Conservation (phyloP, 768 basidiomycete species). For the Tylopilus plumbeoviolaceoides region DNA sequence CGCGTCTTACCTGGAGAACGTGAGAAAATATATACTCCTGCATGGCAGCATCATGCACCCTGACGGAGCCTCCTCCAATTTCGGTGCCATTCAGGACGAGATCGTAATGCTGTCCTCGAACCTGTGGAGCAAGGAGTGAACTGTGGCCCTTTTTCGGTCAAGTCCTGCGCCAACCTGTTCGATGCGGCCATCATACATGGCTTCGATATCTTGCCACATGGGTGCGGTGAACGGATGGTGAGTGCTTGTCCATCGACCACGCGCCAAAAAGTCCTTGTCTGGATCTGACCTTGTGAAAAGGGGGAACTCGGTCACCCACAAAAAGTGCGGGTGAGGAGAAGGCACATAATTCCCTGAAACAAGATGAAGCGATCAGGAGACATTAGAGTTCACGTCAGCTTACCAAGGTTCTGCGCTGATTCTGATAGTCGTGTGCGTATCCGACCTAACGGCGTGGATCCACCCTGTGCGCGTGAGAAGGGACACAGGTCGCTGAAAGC, state of each 20-base stretch:
- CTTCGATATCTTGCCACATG: slow-evolving; percentile 82
- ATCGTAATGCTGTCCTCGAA: slow-evolving; percentile 95
- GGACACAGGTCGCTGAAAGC: slow-evolving; percentile 1
- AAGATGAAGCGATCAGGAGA: slow-evolving; percentile 6
- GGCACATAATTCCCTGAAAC: slow-evolving; percentile 53
- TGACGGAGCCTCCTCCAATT: slow-evolving; percentile 91
- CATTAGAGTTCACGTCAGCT: slow-evolving; percentile 14
- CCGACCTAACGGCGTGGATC: slow-evolving; percentile 78
- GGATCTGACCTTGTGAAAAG: slow-evolving; percentile 82
- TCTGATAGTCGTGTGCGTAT: slow-evolving; percentile 64
- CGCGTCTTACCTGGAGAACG: slow-evolving; percentile 63
- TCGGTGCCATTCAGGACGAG: slow-evolving; percentile 91
- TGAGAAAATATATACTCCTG: slow-evolving; percentile 78
- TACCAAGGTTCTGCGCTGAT: slow-evolving; percentile 61
- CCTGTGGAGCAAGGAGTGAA: slow-evolving; percentile 38
- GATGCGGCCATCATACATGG: slow-evolving; percentile 67
- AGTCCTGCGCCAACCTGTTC: slow-evolving; percentile 41
- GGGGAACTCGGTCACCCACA: slow-evolving; percentile 96
- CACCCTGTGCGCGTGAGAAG: slow-evolving; percentile 55
- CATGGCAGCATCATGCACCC: slow-evolving; percentile 84
- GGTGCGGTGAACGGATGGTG: slow-evolving; percentile 98
- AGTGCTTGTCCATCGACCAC: slow-evolving; percentile 86
- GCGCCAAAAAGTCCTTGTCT: slow-evolving; percentile 83
- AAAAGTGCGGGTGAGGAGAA: slow-evolving; percentile 66
- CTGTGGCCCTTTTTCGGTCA: background rate